Percentiles rank a stretch among this genome's conserved stretches.
Conservation (phyloP, 1,284 basidiomycete genomes). For the Paramarasmius palmivorus region DNA sequence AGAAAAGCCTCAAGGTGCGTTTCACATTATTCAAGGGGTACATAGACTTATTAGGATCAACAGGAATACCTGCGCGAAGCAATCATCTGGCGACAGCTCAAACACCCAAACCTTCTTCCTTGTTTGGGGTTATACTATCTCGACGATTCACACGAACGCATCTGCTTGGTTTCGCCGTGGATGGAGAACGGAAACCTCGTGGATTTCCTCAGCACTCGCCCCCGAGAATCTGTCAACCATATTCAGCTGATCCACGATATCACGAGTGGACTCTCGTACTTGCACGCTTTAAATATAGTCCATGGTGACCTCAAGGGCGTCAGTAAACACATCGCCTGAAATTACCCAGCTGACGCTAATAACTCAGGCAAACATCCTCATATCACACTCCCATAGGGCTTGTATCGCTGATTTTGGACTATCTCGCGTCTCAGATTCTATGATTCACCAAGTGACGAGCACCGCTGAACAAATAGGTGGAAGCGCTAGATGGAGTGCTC, state of each 20-base stretch:
- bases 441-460: not conserved
- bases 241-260: not conserved
- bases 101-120: constrained; percentile 3
- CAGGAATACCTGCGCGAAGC: not conserved
- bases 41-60: not conserved
- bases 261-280: not conserved
- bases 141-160: constrained; percentile 12
- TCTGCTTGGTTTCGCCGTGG: constrained; percentile 8
- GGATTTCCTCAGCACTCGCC: not conserved
- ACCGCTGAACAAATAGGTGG: not conserved
- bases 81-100: constrained; percentile 3
- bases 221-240: not conserved
- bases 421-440: not conserved
- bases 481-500: not conserved
- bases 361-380: constrained; percentile 11
- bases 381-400: constrained; percentile 5
- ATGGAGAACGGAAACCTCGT: constrained; percentile 6
- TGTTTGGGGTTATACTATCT: constrained; percentile 2
- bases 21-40: not conserved
- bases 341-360: too few relatives aligned
- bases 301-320: not conserved
- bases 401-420: constrained; percentile 14
- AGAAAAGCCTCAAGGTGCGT: not conserved
- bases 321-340: not conserved
- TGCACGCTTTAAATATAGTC: not conserved